Conservation (phyloP, 2,329 filamentous ascomycete genomes). For the Ophidiomyces ophidiicola region DNA sequence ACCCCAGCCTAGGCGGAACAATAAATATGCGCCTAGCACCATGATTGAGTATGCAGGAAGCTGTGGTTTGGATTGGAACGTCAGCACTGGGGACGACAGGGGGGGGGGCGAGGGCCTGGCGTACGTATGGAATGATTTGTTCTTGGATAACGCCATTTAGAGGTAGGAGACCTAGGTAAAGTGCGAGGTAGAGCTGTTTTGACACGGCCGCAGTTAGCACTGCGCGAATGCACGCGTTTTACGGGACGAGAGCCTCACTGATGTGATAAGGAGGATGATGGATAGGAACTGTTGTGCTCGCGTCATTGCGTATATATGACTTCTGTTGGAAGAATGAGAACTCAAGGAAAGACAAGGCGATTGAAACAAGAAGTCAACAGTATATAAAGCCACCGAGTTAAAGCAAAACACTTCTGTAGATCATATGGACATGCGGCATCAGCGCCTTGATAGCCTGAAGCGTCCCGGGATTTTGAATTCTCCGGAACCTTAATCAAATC, state of each 20-base stretch:
- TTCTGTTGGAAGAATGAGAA: no score
- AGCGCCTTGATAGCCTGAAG: no score
- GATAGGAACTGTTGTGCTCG: slow-evolving; percentile 88
- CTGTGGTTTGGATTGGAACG: slow-evolving; percentile 24
- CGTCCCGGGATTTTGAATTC: no score
- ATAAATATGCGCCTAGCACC: slow-evolving; percentile 79
- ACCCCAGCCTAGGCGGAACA: slow-evolving; percentile 82
- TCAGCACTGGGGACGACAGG: slow-evolving; percentile 7
- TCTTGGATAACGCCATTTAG: slow-evolving; percentile 65
- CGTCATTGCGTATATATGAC: no score
- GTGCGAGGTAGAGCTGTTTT: slow-evolving; percentile 75
- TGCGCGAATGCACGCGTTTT: no score
- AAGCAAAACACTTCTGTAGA: no score
- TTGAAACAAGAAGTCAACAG: no score
- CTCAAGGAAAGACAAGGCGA: no score
- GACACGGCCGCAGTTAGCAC: no score
- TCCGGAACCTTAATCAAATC: no score
- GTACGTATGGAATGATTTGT: slow-evolving; percentile 79
- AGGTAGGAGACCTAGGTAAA: slow-evolving; percentile 72
- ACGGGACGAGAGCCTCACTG: slow-evolving; percentile 43
- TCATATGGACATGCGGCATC: no score
- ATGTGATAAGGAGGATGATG: slow-evolving; percentile 72
- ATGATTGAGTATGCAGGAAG: slow-evolving; percentile 89
- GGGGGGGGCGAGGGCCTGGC: slow-evolving; percentile 27
- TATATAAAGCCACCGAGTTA: no score